Conservation (phyloP, 2,329 filamentous ascomycete genomes). For the Ophiostoma perfectum region DNA sequence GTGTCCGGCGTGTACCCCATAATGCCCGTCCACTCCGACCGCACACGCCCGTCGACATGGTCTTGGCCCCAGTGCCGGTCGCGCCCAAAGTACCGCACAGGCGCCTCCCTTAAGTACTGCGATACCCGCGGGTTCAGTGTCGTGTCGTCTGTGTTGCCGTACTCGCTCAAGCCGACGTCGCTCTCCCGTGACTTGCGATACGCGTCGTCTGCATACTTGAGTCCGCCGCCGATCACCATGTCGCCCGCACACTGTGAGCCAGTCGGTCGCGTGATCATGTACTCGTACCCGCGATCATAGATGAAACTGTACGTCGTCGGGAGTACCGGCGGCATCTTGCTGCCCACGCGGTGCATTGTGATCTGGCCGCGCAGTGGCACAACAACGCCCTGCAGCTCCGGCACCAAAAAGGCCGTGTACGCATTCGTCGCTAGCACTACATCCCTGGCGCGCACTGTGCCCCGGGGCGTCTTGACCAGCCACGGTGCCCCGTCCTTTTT, state of each 20-base stretch:
- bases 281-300: conserved; percentile 58
- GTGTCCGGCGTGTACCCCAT: conserved; percentile 53
- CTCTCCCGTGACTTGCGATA: conserved; percentile 27
- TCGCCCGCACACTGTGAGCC: conserved; percentile 42
- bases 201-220: conserved; percentile 31
- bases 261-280: conserved; percentile 56
- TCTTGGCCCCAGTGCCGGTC: conserved; percentile 42
- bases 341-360: conserved; percentile 38
- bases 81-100: conserved; percentile 47
- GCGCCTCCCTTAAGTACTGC: conserved; percentile 40
- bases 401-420: conserved; percentile 44
- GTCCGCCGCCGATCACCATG: conserved; percentile 58
- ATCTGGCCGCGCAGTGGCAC: conserved; percentile 49
- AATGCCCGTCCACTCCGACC: conserved; percentile 47
- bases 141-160: conserved; percentile 53
- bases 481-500: conserved; percentile 29
- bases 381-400: conserved; percentile 42
- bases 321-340: conserved; percentile 36
- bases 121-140: conserved; percentile 47
- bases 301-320: conserved; percentile 57
- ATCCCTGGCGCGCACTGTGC: conserved; percentile 37
- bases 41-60: conserved; percentile 37
- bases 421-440: conserved; percentile 51
- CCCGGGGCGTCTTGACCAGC: conserved; percentile 40
- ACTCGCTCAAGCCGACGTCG: conserved; percentile 41